A percentile compares a stretch with the other conserved stretches of the same genome.
Conservation (phyloP, 495 filamentous ascomycete species). For the Clavariopsis aquatica region DNA sequence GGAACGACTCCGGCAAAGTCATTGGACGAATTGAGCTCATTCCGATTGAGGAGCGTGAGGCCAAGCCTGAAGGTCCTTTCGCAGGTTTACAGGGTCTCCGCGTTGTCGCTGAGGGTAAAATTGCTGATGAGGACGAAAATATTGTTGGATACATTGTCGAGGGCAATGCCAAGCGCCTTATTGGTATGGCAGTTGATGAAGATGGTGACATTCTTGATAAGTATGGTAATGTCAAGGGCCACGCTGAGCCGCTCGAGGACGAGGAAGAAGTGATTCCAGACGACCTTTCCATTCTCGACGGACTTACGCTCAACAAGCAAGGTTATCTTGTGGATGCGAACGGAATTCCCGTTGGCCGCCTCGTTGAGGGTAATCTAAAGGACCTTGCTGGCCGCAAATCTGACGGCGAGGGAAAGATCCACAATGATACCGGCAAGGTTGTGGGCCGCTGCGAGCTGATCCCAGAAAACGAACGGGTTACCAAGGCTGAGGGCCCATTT, state of each 20-base stretch:
- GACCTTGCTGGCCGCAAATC: slow-evolving; percentile 69
- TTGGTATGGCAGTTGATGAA: slow-evolving; percentile 74
- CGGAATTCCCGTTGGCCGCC: slow-evolving; percentile 67
- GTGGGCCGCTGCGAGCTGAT: slow-evolving; percentile 77
- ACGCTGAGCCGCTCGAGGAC: slow-evolving; percentile 59
- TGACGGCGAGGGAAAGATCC: slow-evolving; percentile 72
- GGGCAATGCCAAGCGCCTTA: slow-evolving; percentile 71
- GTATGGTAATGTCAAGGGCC: slow-evolving; percentile 68
- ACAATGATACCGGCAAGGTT: slow-evolving; percentile 69
- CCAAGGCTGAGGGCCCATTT: slow-evolving; percentile 68
- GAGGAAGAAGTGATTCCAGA: slow-evolving; percentile 53
- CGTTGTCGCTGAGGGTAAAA: slow-evolving; percentile 68
- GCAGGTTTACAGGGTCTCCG: slow-evolving; percentile 70
- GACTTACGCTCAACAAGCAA: slow-evolving; percentile 76
- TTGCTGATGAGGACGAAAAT: slow-evolving; percentile 67
- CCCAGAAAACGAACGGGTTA: slow-evolving; percentile 69
- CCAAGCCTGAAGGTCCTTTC: slow-evolving; percentile 70
- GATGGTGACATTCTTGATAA: slow-evolving; percentile 84
- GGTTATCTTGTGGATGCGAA: slow-evolving; percentile 72
- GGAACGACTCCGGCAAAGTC: slow-evolving; percentile 69
- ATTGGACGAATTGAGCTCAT: slow-evolving; percentile 75
- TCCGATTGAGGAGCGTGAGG: slow-evolving; percentile 69
- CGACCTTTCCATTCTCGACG: slow-evolving; percentile 66
- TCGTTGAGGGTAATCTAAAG: slow-evolving; percentile 69
- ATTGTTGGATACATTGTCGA: slow-evolving; percentile 73